Base-by-base conservation (phyloP, 805 yeast genomes). In the Cyberlindnera nakhonratchasimensis region DNA sequence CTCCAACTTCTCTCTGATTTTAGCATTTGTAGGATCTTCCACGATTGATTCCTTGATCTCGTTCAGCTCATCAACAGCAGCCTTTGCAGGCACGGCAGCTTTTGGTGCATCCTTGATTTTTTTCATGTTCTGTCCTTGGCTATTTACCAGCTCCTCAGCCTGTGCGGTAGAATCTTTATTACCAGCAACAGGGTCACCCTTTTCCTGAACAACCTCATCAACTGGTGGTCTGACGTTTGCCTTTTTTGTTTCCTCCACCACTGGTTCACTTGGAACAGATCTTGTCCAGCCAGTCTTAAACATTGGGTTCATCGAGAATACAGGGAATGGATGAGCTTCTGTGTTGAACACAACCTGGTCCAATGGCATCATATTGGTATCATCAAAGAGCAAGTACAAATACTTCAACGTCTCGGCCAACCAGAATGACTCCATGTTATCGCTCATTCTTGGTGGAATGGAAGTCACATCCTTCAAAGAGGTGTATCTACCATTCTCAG, bases 311-410 rank as follows among this genome's bases (percentile, higher is more conserved):
- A 72, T 63, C 20, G 72, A 74, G 45, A 87, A 76, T 29, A 68
- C 72, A n/a, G 96, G 96, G 64, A 89, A 77, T 28, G 96, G 93
- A 61, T 89, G 97, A 0, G 95, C 97, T 59, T 89, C 96, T 2
- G 96, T 88, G 65, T 87, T 90, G 70, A 86, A 87, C 6, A 90
- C 88, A 40, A 80, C 74, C 44, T 80, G 65, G 35, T 76, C 77
- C 52, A 89, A 66, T 23, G 90, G 88, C 49, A 85, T 64, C 42
- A 78, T 71, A 48, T 74, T 69, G 14, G 71, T 71, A 52, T 79
- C 80, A 50, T 86, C 93, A 64, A 88, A 88, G 48, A 88, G 66
- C 43, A 87, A 64, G 56, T 86, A 86, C 30, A 89, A 69, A 63
- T 89, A 90, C 63, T 90, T 90, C 59, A 90, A 72, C 4, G 97